Evolutionary conservation across 2,329 filamentous ascomycete genomes (phyloP), one percentile per base, ranked within the genome.

Genomic region (Calycina marina): DNA sequence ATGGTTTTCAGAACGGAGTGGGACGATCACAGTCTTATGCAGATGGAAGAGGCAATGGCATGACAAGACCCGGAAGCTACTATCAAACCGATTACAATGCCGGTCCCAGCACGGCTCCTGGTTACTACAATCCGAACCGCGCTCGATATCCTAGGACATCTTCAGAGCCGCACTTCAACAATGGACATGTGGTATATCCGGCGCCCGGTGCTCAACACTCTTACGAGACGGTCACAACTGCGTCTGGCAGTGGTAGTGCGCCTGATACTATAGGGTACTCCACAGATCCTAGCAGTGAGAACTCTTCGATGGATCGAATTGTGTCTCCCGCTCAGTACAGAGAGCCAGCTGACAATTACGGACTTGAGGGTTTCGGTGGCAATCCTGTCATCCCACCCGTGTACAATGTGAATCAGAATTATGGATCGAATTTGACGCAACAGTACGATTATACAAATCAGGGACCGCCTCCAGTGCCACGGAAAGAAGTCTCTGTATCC

Each of bases 271-370:
- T 71, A 50, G 77, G 75, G 35, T 86, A 90, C 55, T 77, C 77
- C 42, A 93, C 84, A 38, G 85, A 93, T 51, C 86, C 82, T 25
- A 60, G 81, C 59, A 93, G 85, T 51, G 81, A 93, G 51, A 93
- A 93, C 58, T 92, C 83, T 59, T 93, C 84, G 2, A 72, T 92
- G 45, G 83, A 93, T 51, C 76, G 83, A 40, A 62, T 75, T 14
- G 60, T 65, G 36, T 68, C 74, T 31, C 61, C 63, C 4, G 59
- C 63, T 20, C 28, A 27, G 46, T 67, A 63, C 15, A 67, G 74
- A 30, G 8, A 22, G n/a, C 64, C 66, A 5, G 49, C 57, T 4
- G 76, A 79, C 33, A 68, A 66, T 40, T 82, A 82, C 46, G 77
- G 78, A 31, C 76, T 76, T 41, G 48, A 39, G 24, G 47, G 47